Conservation (phyloP, 2,329 filamentous ascomycete genomes). For the Stromatinia cepivora region DNA sequence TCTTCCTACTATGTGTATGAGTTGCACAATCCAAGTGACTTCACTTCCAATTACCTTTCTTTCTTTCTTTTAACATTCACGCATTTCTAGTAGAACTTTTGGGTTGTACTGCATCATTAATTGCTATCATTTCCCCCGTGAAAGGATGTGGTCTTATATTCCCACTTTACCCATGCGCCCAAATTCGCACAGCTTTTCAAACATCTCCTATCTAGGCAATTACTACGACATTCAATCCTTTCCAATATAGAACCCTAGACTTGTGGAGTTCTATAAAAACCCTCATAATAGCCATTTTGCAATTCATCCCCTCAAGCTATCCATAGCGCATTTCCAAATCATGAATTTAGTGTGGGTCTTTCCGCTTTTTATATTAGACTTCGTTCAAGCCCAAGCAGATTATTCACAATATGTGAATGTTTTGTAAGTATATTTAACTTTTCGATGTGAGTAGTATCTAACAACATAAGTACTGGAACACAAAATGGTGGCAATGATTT, state of each 20-base stretch:
- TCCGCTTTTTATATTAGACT: neutral
- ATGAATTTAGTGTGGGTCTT: slow-evolving; percentile 8
- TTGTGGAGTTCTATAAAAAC: neutral
- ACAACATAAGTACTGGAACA: slow-evolving; percentile 36
- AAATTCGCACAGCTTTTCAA: neutral
- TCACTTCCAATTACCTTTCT: neutral
- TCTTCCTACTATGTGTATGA: slow-evolving; percentile 1
- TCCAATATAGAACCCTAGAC: neutral
- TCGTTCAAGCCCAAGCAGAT: slow-evolving; percentile 23
- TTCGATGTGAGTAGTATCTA: neutral
- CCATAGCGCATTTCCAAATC: neutral
- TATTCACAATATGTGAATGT: slow-evolving; percentile 37
- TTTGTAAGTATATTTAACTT: slow-evolving; percentile 27
- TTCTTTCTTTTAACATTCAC: slow-evolving; percentile 5
- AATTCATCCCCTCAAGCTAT: neutral
- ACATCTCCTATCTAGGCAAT: neutral
- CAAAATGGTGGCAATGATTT: slow-evolving; percentile 50
- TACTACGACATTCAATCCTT: neutral
- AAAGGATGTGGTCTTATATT: neutral
- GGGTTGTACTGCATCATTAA: slow-evolving; percentile 10
- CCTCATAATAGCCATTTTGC: neutral
- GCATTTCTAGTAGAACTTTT: neutral
- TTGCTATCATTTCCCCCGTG: neutral
- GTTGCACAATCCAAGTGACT: neutral
- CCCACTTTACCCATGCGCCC: neutral